Percentiles rank a stretch among this genome's conserved stretches.
Evolutionary conservation across 441 rosid genomes (phyloP).

Genomic region (Bruguiera hainesii): DNA sequence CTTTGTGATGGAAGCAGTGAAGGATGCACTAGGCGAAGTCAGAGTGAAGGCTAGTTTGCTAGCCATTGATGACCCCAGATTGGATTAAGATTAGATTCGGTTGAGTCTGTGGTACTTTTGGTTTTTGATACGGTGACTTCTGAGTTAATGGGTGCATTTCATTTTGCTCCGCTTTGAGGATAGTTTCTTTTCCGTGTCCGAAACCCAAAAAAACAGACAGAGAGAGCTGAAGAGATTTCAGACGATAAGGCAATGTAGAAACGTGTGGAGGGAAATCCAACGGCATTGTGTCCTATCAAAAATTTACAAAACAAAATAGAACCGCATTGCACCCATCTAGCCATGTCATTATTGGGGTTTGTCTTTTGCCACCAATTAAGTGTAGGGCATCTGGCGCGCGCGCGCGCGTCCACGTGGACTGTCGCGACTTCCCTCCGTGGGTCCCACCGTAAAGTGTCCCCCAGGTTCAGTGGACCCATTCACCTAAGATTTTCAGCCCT

Average conservation of each 20-base stretch:
- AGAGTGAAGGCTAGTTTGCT: conserved; percentile 52
- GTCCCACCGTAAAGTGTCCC: too few relatives aligned
- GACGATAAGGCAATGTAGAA: conserved; percentile 43
- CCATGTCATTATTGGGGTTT: too few relatives aligned
- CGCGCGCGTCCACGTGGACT: too few relatives aligned
- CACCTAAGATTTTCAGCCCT: too few relatives aligned
- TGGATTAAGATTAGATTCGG: neutral
- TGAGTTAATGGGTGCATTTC: conserved; percentile 9
- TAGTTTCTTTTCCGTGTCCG: conserved; percentile 13
- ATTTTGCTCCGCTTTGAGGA: conserved; percentile 7
- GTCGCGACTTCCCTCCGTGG: too few relatives aligned
- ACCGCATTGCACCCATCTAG: too few relatives aligned
- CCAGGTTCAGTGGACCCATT: too few relatives aligned
- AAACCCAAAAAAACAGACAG: conserved; percentile 49
- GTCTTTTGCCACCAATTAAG: too few relatives aligned
- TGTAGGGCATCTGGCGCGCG: too few relatives aligned
- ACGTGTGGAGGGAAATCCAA: conserved; percentile 61
- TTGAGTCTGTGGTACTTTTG: conserved; percentile 3
- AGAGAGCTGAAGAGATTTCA: conserved; percentile 14
- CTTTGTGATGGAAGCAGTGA: conserved; percentile 39
- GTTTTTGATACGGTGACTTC: conserved; percentile 20
- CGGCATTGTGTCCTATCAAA: conserved; percentile 17
- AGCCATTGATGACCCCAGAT: conserved; percentile 36
- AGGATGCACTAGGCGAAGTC: conserved; percentile 47
- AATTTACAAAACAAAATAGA: neutral